phyloP scores from a whole-genome alignment of 495 filamentous ascomycete species.

The Talaromyces liani region DNA sequence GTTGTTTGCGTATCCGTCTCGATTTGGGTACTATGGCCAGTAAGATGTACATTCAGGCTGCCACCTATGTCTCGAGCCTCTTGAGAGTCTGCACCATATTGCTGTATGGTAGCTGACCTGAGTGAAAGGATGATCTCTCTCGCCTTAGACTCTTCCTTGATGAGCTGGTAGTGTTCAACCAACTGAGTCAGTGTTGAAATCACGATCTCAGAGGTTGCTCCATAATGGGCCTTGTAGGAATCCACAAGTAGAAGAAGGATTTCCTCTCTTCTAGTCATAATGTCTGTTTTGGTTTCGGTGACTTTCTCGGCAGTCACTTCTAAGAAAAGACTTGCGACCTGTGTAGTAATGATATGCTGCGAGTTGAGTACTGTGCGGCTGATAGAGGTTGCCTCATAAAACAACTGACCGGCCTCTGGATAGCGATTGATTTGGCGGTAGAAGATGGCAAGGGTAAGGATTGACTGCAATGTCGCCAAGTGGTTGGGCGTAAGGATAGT shows the following conservation, averaged over 20 bases:
- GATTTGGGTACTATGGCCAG: slow-evolving; percentile 17
- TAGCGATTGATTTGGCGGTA: slow-evolving; percentile 15
- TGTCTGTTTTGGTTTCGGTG: slow-evolving; percentile 23
- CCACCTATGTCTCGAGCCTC: slow-evolving; percentile 10
- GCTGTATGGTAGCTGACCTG: slow-evolving; percentile 3
- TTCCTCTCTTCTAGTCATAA: slow-evolving; percentile 27
- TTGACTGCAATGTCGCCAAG: slow-evolving; percentile 19
- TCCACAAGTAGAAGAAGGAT: slow-evolving; percentile 25
- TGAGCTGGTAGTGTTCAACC: slow-evolving; percentile 26
- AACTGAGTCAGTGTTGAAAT: slow-evolving; percentile 20
- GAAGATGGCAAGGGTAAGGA: slow-evolving; percentile 19
- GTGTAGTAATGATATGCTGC: slow-evolving; percentile 24
- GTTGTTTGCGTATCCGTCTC: slow-evolving; percentile 13
- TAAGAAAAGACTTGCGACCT: slow-evolving; percentile 24
- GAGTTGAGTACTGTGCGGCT: slow-evolving; percentile 20
- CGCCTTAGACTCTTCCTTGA: slow-evolving; percentile 16
- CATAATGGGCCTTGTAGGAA: slow-evolving; percentile 30
- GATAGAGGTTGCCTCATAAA: slow-evolving; percentile 20
- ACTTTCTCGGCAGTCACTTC: slow-evolving; percentile 22
- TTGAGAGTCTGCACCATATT: slow-evolving; percentile 6
- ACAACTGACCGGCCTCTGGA: slow-evolving; percentile 11
- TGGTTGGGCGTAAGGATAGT: slow-evolving; percentile 20
- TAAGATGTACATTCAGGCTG: slow-evolving; percentile 20
- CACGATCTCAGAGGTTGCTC: slow-evolving; percentile 23
- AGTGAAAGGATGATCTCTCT: slow-evolving; percentile 11